Percentiles rank a stretch among this genome's conserved stretches.
These are phyloP conservation scores for Poronia punctata DNA, from an alignment of 495 filamentous ascomycete species.

Conservation along the genomic window DNA sequence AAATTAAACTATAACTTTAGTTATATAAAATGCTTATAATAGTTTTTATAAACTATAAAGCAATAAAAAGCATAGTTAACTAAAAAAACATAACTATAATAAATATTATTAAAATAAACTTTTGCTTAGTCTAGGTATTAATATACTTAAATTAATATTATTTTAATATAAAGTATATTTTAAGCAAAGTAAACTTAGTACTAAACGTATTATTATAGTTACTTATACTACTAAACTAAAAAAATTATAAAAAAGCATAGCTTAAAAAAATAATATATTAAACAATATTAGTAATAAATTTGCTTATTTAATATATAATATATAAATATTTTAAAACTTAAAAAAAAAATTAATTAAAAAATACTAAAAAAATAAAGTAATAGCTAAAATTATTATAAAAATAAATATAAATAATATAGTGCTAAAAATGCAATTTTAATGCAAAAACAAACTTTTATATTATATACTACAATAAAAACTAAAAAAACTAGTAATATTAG, in stretches of 20 bases:
- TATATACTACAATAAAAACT: background rate
- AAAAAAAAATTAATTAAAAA: too few species aligned
- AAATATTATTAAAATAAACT: conserved; percentile 3
- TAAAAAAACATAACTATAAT: background rate
- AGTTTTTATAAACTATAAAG: conserved; percentile 1
- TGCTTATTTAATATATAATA: too few species aligned
- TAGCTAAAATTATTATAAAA: too few species aligned
- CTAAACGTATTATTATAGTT: background rate
- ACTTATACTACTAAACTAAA: background rate
- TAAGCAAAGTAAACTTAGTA: background rate
- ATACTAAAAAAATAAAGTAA: too few species aligned
- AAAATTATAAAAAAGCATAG: background rate
- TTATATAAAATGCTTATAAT: conserved; percentile 1
- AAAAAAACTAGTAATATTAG: background rate
- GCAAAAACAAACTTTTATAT: background rate
- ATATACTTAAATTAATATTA: conserved; percentile 1
- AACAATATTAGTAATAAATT: too few species aligned
- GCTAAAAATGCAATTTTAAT: too few species aligned
- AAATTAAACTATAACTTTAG: background rate
- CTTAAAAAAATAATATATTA: background rate
- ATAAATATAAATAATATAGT: too few species aligned
- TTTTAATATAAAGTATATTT: conserved; percentile 1
- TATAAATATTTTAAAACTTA: too few species aligned
- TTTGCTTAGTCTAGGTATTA: background rate
- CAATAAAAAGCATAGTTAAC: conserved; percentile 4